Conservation (phyloP, 768 basidiomycete species). For the Epithele typhae region DNA sequence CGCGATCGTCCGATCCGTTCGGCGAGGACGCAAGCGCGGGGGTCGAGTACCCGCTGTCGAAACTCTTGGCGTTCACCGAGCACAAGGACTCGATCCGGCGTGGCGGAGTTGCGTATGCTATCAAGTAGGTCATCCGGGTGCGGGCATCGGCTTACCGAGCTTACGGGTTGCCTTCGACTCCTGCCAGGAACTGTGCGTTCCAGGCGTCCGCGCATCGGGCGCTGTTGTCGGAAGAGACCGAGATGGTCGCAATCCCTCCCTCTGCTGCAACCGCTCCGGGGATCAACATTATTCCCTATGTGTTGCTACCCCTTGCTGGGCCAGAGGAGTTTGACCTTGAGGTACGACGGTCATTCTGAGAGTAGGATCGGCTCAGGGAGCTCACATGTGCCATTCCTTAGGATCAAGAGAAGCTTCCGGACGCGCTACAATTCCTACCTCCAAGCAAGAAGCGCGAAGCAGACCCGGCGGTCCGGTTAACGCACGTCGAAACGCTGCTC, state of each 20-base stretch:
- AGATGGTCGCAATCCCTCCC: slow-evolving; percentile 50
- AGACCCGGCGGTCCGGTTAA: slow-evolving; percentile 72
- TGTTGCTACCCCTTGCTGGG: slow-evolving; percentile 89
- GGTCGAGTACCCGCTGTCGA: slow-evolving; percentile 78
- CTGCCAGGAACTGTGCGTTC: slow-evolving; percentile 73
- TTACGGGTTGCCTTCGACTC: too few relatives aligned
- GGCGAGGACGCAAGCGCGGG: slow-evolving; percentile 36
- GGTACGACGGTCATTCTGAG: slow-evolving; percentile 35
- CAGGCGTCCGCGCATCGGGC: slow-evolving; percentile 63
- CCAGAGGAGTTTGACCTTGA: slow-evolving; percentile 95
- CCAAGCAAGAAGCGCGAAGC: slow-evolving; percentile 78
- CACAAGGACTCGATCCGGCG: slow-evolving; percentile 83
- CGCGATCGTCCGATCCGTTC: slow-evolving; percentile 49
- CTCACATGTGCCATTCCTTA: slow-evolving; percentile 24
- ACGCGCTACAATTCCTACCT: slow-evolving; percentile 84
- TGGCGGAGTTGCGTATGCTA: slow-evolving; percentile 79
- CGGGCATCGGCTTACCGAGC: too few relatives aligned
- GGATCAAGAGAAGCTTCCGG: slow-evolving; percentile 86
- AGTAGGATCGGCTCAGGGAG: not conserved
- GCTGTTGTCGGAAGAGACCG: slow-evolving; percentile 62
- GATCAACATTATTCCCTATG: slow-evolving; percentile 77
- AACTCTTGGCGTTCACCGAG: slow-evolving; percentile 84
- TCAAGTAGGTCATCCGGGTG: slow-evolving; percentile 70
- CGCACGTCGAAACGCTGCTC: slow-evolving; percentile 85
- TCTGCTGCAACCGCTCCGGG: slow-evolving; percentile 62